phyloP scores from a whole-genome alignment of 1,284 basidiomycete species.

The Rhodotorula mucilaginosa region DNA sequence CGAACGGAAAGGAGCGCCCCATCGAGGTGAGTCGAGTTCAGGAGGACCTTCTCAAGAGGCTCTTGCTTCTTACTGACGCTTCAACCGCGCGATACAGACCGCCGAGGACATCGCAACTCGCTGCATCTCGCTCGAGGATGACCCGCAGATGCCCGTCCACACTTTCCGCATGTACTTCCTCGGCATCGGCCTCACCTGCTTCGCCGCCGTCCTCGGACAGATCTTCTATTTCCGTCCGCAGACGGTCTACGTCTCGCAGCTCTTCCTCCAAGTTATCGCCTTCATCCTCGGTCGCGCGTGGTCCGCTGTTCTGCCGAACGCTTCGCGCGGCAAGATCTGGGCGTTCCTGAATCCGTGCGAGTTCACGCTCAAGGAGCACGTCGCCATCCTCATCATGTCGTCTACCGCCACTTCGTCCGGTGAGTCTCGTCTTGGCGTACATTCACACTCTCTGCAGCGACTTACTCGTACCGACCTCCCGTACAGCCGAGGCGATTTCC shows the following conservation, averaged over 20 bases:
- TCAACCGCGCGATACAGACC: constrained; percentile 4
- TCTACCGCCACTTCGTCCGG: constrained; percentile 61
- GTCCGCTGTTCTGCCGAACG: constrained; percentile 26
- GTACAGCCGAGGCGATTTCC: constrained; percentile 60
- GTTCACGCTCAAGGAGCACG: constrained; percentile 43
- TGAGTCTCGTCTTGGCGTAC: too few relatives aligned
- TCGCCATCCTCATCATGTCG: constrained; percentile 55
- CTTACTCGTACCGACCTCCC: too few relatives aligned
- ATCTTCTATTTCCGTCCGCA: constrained; percentile 41
- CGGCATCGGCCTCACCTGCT: constrained; percentile 32
- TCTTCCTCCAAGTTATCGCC: constrained; percentile 40
- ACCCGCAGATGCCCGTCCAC: constrained; percentile 33
- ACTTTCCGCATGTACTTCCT: constrained; percentile 36
- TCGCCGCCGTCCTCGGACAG: constrained; percentile 40
- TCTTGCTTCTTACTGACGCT: neutral
- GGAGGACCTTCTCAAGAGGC: neutral
- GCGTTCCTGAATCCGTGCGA: constrained; percentile 39
- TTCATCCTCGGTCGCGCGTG: constrained; percentile 35
- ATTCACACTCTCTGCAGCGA: too few relatives aligned
- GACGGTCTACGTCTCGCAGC: constrained; percentile 39
- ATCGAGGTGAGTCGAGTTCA: constrained; percentile 25
- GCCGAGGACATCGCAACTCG: constrained; percentile 36
- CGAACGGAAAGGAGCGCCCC: constrained; percentile 38
- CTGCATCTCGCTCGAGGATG: constrained; percentile 39
- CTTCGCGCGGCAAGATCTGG: constrained; percentile 33